Evolutionary conservation across 768 basidiomycete genomes (phyloP).

Genomic region (Lepiota venenata): DNA sequence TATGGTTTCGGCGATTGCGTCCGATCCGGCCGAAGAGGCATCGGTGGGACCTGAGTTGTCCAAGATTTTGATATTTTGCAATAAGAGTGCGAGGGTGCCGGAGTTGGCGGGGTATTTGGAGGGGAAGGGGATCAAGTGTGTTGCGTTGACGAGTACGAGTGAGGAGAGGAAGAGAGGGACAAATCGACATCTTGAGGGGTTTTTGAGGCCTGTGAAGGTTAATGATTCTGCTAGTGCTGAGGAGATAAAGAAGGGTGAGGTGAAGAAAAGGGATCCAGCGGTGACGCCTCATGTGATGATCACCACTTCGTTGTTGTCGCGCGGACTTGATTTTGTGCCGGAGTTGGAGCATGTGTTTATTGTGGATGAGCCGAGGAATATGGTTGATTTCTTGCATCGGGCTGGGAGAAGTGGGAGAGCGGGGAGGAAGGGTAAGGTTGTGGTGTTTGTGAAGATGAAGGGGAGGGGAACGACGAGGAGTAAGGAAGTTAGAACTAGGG

Average conservation of each 20-base stretch:
- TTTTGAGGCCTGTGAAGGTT: constrained; percentile 42
- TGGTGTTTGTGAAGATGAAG: constrained; percentile 69
- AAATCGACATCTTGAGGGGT: constrained; percentile 75
- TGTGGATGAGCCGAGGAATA: constrained; percentile 83
- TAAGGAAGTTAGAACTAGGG: constrained; percentile 47
- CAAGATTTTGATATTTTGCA: constrained; percentile 83
- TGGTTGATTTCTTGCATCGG: constrained; percentile 90
- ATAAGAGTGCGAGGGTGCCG: constrained; percentile 66
- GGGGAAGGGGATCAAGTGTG: constrained; percentile 56
- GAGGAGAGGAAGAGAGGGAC: constrained; percentile 59
- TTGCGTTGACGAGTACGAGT: constrained; percentile 63
- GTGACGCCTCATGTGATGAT: constrained; percentile 66
- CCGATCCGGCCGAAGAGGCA: constrained; percentile 19
- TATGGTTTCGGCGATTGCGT: constrained; percentile 17
- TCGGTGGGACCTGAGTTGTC: constrained; percentile 33
- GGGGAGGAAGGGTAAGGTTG: constrained; percentile 64
- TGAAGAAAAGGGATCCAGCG: constrained; percentile 23
- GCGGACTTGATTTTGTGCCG: constrained; percentile 86
- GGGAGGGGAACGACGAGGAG: constrained; percentile 58
- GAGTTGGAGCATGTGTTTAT: constrained; percentile 80
- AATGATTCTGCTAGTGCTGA: background rate
- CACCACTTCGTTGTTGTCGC: constrained; percentile 87
- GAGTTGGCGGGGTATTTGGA: constrained; percentile 57
- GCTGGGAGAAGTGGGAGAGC: constrained; percentile 84
- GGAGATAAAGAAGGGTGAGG: constrained; percentile 6